Evolutionary conservation across 1,139 yeast genomes (phyloP), one percentile per base, ranked within the genome.

Genomic region (Sugiyamaella novakii): DNA sequence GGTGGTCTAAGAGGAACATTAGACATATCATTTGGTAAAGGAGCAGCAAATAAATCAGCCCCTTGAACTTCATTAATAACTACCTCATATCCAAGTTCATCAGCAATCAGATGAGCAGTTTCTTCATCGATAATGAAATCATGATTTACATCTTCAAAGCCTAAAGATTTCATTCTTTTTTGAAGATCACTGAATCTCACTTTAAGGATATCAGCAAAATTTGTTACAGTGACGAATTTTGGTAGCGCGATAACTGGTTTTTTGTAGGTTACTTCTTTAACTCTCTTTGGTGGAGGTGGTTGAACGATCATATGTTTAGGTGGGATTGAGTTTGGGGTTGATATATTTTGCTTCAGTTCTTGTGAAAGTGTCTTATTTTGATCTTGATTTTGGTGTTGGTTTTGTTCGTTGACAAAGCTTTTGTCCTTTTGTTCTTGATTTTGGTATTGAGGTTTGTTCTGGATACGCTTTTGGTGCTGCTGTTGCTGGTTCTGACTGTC

Each of bases 91-190:
- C 92, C 94, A 59, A 81, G 86, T 62, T 92, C 98, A 63, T 87
- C 95, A 0, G 96, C 94, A 56, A 92, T 82, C 54, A 92, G 70
- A 12, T 84, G 77, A 0, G 96, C 95, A 37, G 87, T 87, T 60
- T 91, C 98, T 53, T 78, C 81, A 56, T 91, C 96, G 25, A 92
- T 70, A 59, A 92, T 87, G 65, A 83, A 87, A 57, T 87, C 87
- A 58, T 84, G 85, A 14, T 85, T 76, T 59, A 82, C 75, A 51
- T 84, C 81, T 49, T 84, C 85, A 62, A 85, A 91, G 0, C 98
- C 98, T 60, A 88, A 72, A 1, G 72, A 78, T 49, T 73, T 71
- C 68, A 92, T 73, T 47, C 80, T 82, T 40, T 69, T 68, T 47
- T 84, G 73, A 7, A 92, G 73, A 18, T 73, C 76, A 27, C 78